Evolutionary conservation across 345 rosid genomes (phyloP), one percentile per base, ranked within the genome.

Genomic region (Murraya koenigii): DNA sequence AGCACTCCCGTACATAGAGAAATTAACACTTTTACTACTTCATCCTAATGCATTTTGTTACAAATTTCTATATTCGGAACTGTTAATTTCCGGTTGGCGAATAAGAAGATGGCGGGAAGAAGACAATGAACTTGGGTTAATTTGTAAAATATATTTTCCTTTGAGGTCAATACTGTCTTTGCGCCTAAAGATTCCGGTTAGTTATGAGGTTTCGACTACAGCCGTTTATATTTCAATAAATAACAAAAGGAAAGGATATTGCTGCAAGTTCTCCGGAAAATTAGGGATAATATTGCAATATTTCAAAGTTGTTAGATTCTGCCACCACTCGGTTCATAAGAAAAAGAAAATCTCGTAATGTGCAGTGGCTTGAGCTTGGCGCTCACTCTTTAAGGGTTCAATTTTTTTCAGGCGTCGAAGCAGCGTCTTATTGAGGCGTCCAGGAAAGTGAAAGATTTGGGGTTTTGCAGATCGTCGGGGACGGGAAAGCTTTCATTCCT

Each of bases 391-490:
- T 4, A 68, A 33, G 7, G 6, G 2, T 62, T 62, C 36, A 36
- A 32, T 15, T n/a, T n/a, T n/a, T 71, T 79, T 61, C 78, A 68
- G 76, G 73, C 59, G 19, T 28, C 25, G 23, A 44, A 1, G 36
- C 66, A 74, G 19, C 78, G 47, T 72, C 64, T 82, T 33, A 28
- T 33, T 58, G 47, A 74, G 55, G 74, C 41, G 44, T 35, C 22
- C 84, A 33, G 69, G 72, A 65, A 64, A 52, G 15, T 20, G 61
- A 33, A 23, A 56, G 84, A 59, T 52, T 68, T 72, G 85, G 87
- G 85, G 82, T 70, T 85, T 70, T 26, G 83, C 81, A 58, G 80
- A 81, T 81, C 77, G 52, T 75, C 60, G 67, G 76, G 47, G 81
- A 69, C 69, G 67, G 75, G 38, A 81, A 73, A 66, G 73, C 75